Evolutionary conservation across 1,284 basidiomycete genomes (phyloP).

Genomic region (Hortiboletus rubellus): DNA sequence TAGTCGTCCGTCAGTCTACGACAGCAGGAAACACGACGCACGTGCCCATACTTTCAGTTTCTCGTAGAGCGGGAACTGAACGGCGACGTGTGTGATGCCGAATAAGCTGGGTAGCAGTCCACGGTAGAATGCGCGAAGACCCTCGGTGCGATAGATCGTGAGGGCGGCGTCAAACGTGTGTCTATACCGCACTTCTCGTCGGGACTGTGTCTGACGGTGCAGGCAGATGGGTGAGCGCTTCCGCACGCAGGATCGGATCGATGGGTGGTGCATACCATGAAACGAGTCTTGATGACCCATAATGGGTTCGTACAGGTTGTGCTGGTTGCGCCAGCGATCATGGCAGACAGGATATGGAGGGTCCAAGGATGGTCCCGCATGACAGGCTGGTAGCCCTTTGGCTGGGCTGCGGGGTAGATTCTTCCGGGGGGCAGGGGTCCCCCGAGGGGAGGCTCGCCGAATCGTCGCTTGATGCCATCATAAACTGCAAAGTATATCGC

Average conservation of each 20-base stretch:
- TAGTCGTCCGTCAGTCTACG: background rate
- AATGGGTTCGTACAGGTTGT: conserved; percentile 91
- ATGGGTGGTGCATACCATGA: conserved; percentile 71
- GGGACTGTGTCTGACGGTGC: conserved; percentile 66
- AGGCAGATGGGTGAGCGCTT: conserved; percentile 1
- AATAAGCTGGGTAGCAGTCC: conserved; percentile 87
- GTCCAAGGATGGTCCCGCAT: conserved; percentile 79
- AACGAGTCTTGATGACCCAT: conserved; percentile 97
- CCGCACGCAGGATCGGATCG: background rate
- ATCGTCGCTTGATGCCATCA: conserved; percentile 84
- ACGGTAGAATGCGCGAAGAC: conserved; percentile 84
- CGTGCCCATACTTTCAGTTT: conserved; percentile 81
- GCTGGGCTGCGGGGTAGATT: conserved; percentile 77
- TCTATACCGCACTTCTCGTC: conserved; percentile 73
- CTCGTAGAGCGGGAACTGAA: conserved; percentile 97
- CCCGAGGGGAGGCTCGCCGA: conserved; percentile 65
- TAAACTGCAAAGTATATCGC: conserved; percentile 98
- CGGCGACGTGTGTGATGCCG: conserved; percentile 89
- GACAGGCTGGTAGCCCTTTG: conserved; percentile 76
- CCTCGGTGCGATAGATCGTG: conserved; percentile 87
- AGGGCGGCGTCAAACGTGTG: conserved; percentile 86
- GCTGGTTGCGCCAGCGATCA: conserved; percentile 88
- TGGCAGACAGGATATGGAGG: conserved; percentile 87
- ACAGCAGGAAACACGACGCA: conserved; percentile 45
- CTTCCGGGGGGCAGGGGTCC: conserved; percentile 39